Evolutionary conservation across 2,329 filamentous ascomycete genomes (phyloP), one percentile per base, ranked within the genome.

Genomic region (Tympanopsis confertula): DNA sequence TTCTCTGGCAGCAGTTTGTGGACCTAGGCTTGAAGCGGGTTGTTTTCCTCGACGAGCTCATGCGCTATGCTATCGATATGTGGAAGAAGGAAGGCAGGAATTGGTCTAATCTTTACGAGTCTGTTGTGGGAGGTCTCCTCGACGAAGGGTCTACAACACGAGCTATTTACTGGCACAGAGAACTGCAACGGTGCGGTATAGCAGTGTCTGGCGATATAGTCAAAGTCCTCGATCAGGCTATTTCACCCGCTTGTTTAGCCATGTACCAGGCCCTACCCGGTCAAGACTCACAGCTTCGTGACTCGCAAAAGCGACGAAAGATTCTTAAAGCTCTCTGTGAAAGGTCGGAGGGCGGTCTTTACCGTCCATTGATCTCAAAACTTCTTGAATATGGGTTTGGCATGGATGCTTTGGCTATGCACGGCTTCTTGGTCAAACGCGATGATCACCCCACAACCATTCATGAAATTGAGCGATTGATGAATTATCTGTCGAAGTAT

Each of bases 1-100:
- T 57, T 39, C 49, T 65, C n/a, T 65, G 62, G 62, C 43, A 50
- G 20, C 56, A 48, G 39, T 59, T 65, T 37, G 45, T 63, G 35
- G 47, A 54, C 5, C 41, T 57, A 36, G 59, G 56, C 1, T 38
- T 61, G 35, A 51, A 53, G 30, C 47, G 52, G 14, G 49, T 55
- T 4, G 24, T 50, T 13, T 45, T 63, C 4, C 37, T 65, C 19
- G 40, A 47, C 4, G 52, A 58, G 13, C 37, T 63, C 13, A 33
- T 50, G 20, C 38, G 45, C 17, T 61, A 65, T 41, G 55, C 60
- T 10, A 41, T 45, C 45, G 2, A 43, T 45, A 5, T 33, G 12
- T 33, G 7, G 30, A 33, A 33, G 15, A 33, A 18, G 30, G 17
- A 10, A 13, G 30, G 30, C 7, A 13, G 15, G 15, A 10, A 15